Conservation (phyloP, 2,329 filamentous ascomycete genomes). For the Tolypocladium endophyticum region DNA sequence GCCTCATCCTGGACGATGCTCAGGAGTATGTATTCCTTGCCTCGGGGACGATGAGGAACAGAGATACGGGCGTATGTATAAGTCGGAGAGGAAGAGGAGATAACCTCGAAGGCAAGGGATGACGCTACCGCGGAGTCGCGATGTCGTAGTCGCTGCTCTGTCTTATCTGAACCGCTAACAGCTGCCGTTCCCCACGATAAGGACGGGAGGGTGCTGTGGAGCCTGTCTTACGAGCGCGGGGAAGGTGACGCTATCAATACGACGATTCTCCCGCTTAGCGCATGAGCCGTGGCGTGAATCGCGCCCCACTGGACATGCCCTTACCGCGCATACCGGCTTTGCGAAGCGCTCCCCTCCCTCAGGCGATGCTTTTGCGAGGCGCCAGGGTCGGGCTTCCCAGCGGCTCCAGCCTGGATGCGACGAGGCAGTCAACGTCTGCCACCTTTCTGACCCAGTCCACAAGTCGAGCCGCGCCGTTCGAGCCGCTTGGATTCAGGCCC, state of each 20-base stretch:
- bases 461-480: background rate
- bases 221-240: background rate
- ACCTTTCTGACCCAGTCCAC: background rate
- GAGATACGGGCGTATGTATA: background rate
- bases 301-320: background rate
- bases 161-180: background rate
- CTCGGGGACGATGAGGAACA: background rate
- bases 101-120: background rate
- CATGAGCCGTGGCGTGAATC: background rate
- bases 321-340: conserved; percentile 1
- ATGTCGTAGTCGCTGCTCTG: background rate
- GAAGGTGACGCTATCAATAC: background rate
- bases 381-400: background rate
- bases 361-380: background rate
- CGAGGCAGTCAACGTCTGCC: background rate
- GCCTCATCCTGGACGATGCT: conserved; percentile 7
- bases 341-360: conserved; percentile 2
- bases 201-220: background rate
- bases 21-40: background rate
- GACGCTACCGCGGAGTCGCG: background rate
- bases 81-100: background rate
- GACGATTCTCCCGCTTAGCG: background rate
- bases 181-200: background rate
- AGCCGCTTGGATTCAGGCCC: background rate
- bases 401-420: background rate